Conservation (phyloP, 306 rosid genomes). For the Bauhinia variegata region DNA sequence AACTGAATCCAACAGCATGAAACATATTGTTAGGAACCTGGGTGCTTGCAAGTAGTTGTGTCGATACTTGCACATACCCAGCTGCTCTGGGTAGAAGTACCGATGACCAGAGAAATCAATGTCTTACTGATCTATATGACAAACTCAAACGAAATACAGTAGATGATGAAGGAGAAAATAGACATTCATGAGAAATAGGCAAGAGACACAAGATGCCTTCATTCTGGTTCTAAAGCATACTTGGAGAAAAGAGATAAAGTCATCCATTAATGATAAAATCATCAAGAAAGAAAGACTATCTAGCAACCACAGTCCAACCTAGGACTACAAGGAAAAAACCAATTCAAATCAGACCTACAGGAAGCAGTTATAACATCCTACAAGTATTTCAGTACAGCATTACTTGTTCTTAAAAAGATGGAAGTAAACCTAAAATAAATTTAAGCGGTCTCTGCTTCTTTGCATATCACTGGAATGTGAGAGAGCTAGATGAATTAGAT, state of each 20-base stretch:
- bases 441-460: constrained; percentile 12
- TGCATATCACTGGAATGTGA: constrained; percentile 14
- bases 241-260: too few relatives aligned
- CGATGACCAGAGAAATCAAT: not conserved
- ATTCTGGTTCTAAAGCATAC: too few relatives aligned
- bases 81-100: not conserved
- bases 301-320: too few relatives aligned
- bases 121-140: not conserved
- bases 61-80: not conserved
- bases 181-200: not conserved
- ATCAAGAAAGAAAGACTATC: too few relatives aligned
- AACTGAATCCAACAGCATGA: not conserved
- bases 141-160: not conserved
- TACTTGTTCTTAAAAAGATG: too few relatives aligned
- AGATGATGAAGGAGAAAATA: not conserved
- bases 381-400: too few relatives aligned
- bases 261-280: too few relatives aligned
- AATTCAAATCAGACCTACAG: too few relatives aligned
- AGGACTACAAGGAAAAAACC: too few relatives aligned
- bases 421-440: too few relatives aligned
- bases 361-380: too few relatives aligned
- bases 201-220: too few relatives aligned
- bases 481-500: constrained; percentile 14
- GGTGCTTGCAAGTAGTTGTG: not conserved
- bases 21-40: not conserved